Evolutionary conservation across 495 filamentous ascomycete genomes (phyloP).

Genomic region (Aspergillus bridgeri): DNA sequence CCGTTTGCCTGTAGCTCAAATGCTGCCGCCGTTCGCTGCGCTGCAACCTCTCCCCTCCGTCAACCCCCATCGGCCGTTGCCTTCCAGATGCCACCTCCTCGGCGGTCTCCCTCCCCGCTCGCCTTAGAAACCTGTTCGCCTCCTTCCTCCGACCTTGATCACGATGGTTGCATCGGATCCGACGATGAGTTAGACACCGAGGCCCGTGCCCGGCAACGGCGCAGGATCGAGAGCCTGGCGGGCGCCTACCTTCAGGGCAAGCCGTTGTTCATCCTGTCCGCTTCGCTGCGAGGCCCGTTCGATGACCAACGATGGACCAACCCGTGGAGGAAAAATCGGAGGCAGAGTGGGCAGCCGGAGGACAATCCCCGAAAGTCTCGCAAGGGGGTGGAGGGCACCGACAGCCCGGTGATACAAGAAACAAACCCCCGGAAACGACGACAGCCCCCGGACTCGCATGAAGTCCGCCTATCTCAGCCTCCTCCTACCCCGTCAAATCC

Average conservation of each 20-base stretch:
- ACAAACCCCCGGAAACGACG: constrained; percentile 20
- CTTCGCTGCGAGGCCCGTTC: constrained; percentile 61
- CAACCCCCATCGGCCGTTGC: constrained; percentile 14
- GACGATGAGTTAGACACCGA: constrained; percentile 55
- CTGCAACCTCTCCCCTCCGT: constrained; percentile 7
- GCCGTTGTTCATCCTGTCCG: constrained; percentile 57
- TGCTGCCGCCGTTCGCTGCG: constrained; percentile 22
- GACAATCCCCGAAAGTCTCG: neutral
- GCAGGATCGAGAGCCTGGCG: constrained; percentile 57
- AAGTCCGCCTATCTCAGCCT: neutral
- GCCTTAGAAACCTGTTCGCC: constrained; percentile 47
- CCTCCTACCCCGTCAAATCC: neutral
- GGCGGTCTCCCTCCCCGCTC: constrained; percentile 38
- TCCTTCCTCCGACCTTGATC: constrained; percentile 30
- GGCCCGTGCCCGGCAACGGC: constrained; percentile 46
- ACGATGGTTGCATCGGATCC: constrained; percentile 50
- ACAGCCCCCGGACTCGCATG: constrained; percentile 9
- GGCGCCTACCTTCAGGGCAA: constrained; percentile 56
- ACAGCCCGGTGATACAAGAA: constrained; percentile 22
- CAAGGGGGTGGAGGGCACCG: neutral
- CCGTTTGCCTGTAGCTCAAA: constrained; percentile 9
- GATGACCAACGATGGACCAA: constrained; percentile 60
- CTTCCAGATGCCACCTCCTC: constrained; percentile 36
- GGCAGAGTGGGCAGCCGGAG: neutral
- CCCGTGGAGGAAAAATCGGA: constrained; percentile 53